These are phyloP conservation scores for Colletotrichum sp. DNA, from an alignment of 2,329 filamentous ascomycete genomes.

Conservation along the genomic window DNA sequence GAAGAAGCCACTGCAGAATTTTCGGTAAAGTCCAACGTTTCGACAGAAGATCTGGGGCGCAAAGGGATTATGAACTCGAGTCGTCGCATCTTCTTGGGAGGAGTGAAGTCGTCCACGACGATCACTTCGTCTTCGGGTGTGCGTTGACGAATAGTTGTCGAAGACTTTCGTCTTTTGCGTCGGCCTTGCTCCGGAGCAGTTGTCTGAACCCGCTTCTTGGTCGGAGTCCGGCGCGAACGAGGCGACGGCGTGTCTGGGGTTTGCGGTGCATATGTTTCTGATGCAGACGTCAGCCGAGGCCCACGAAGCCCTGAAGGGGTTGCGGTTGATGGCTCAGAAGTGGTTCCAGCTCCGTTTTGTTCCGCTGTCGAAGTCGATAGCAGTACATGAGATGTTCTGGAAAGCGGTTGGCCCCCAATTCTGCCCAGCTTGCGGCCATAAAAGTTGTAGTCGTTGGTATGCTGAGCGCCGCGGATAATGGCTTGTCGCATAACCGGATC, in stretches of 20 bases:
- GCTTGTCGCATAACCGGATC: constrained; percentile 1
- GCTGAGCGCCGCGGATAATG: constrained; percentile 2
- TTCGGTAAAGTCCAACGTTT: not conserved
- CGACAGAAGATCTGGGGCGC: not conserved
- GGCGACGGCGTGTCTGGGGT: not conserved
- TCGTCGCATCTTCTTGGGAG: not conserved
- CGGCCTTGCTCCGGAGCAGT: not conserved
- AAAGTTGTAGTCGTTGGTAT: constrained; percentile 5
- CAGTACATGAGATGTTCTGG: not conserved
- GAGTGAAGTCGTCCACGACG: not conserved
- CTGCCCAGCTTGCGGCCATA: not conserved
- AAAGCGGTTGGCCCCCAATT: not conserved
- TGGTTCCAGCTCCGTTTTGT: not conserved
- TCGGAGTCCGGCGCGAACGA: not conserved
- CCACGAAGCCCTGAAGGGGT: not conserved
- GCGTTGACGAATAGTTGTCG: not conserved
- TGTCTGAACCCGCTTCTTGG: not conserved
- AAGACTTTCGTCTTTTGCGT: not conserved
- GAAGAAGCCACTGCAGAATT: not conserved
- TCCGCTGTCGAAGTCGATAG: not conserved
- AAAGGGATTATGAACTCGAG: not conserved
- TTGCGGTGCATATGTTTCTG: not conserved
- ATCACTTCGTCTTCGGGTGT: not conserved
- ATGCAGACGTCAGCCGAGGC: not conserved
- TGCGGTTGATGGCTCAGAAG: not conserved